Evolutionary conservation across 768 basidiomycete species (phyloP).

Genomic region (Phlebiopsis gigantea): DNA sequence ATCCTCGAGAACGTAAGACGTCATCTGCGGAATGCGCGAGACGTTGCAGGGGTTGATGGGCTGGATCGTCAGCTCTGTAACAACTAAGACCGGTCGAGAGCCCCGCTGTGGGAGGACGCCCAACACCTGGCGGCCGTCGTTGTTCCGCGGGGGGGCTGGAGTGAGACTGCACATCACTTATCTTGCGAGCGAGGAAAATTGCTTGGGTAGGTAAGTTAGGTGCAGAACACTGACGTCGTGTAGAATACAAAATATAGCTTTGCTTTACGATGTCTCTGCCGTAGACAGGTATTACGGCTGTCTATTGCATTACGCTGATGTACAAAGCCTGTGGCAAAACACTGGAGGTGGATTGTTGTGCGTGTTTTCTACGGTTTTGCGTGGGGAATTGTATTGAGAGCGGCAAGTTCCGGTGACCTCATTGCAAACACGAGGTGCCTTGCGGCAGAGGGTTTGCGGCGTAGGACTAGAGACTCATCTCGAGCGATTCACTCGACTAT

Average conservation of each 20-base stretch:
- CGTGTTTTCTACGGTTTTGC: neutral
- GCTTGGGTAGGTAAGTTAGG: slow-evolving; percentile 1
- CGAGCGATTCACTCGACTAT: slow-evolving; percentile 14
- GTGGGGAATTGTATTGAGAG: neutral
- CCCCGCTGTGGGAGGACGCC: neutral
- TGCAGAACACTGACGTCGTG: neutral
- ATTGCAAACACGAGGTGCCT: slow-evolving; percentile 15
- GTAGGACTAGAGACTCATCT: slow-evolving; percentile 15
- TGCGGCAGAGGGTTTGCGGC: slow-evolving; percentile 11
- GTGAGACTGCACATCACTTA: neutral
- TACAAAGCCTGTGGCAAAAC: neutral
- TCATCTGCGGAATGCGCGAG: neutral
- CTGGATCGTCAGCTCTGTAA: neutral
- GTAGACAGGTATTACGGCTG: no score
- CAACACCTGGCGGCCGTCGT: neutral
- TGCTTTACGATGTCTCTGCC: no score
- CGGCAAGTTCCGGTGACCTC: slow-evolving; percentile 15
- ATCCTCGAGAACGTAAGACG: neutral
- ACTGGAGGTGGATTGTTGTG: neutral
- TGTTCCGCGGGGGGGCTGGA: neutral
- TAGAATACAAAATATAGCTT: slow-evolving; percentile 1
- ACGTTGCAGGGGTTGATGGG: neutral
- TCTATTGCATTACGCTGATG: neutral
- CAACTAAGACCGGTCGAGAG: neutral
- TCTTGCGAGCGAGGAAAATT: slow-evolving; percentile 1